These are phyloP conservation scores for Amanita thiersii DNA, from an alignment of 768 basidiomycete species.

Conservation along the genomic window DNA sequence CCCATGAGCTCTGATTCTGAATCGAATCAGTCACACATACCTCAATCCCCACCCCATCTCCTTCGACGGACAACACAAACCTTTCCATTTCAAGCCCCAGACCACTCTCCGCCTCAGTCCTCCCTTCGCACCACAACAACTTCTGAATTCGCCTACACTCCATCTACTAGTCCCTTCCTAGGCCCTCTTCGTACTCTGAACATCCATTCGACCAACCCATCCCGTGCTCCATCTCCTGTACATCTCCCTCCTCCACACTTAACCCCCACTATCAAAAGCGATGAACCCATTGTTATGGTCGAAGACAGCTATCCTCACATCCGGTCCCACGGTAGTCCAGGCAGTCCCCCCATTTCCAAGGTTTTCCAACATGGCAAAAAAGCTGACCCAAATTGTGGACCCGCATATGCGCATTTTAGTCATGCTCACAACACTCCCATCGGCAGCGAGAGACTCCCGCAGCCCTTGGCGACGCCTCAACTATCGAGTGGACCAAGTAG, in stretches of 20 bases:
- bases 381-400: conserved; percentile 3
- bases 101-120: conserved; percentile 24
- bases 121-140: conserved; percentile 19
- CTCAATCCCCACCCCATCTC: conserved; percentile 26
- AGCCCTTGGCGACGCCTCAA: conserved; percentile 43
- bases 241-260: conserved; percentile 45
- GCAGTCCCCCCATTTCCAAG: conserved; percentile 9
- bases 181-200: conserved; percentile 70
- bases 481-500: conserved; percentile 61
- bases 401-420: conserved; percentile 1
- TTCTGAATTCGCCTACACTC: conserved; percentile 42
- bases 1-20: conserved; percentile 65
- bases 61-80: conserved; percentile 19
- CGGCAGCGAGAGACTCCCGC: conserved; percentile 4
- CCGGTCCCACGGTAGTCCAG: conserved; percentile 7
- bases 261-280: conserved; percentile 10
- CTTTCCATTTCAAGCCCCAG: conserved; percentile 14
- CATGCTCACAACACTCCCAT: background rate
- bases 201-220: conserved; percentile 61
- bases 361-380: conserved; percentile 2
- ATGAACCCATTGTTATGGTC: conserved; percentile 10
- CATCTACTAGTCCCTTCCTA: conserved; percentile 74
- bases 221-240: conserved; percentile 67
- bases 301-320: conserved; percentile 9
- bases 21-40: conserved; percentile 28